These are phyloP conservation scores for Jackrogersella multiformis DNA, from an alignment of 495 filamentous ascomycete species.

Conservation along the genomic window DNA sequence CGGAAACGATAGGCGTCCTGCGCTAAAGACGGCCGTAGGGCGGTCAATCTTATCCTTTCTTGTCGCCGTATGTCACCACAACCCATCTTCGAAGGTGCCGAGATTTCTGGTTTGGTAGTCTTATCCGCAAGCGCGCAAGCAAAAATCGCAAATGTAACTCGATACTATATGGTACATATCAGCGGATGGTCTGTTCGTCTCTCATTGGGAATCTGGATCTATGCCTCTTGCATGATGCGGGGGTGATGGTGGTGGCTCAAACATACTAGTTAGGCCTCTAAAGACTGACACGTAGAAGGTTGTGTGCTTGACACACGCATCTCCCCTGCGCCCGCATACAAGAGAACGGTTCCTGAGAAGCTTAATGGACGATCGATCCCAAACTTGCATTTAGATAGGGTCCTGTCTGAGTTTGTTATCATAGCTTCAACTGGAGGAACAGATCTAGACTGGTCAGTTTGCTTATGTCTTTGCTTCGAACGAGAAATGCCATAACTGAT, in stretches of 20 bases:
- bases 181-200: conserved; percentile 32
- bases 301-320: conserved; percentile 36
- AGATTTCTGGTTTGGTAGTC: conserved; percentile 11
- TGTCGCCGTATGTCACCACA: conserved; percentile 19
- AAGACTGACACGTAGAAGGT: conserved; percentile 48
- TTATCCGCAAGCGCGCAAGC: conserved; percentile 9
- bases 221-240: conserved; percentile 40
- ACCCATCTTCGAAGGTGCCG: conserved; percentile 21
- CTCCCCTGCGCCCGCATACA: conserved; percentile 38
- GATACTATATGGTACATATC: too few species aligned
- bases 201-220: conserved; percentile 42
- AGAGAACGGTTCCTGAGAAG: conserved; percentile 36
- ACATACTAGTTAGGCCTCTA: conserved; percentile 35
- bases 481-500: conserved; percentile 9
- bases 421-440: conserved; percentile 3
- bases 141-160: conserved; percentile 32
- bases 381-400: conserved; percentile 35
- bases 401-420: conserved; percentile 24
- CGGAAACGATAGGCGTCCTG: conserved; percentile 25
- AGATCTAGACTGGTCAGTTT: conserved; percentile 15
- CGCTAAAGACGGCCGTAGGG: conserved; percentile 25
- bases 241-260: conserved; percentile 32
- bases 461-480: conserved; percentile 13
- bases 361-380: conserved; percentile 39
- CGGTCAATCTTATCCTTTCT: conserved; percentile 15